A percentile compares a stretch with the other conserved stretches of the same genome.
Evolutionary conservation across 768 basidiomycete species (phyloP).

Genomic region (Kondoa malvinella): DNA sequence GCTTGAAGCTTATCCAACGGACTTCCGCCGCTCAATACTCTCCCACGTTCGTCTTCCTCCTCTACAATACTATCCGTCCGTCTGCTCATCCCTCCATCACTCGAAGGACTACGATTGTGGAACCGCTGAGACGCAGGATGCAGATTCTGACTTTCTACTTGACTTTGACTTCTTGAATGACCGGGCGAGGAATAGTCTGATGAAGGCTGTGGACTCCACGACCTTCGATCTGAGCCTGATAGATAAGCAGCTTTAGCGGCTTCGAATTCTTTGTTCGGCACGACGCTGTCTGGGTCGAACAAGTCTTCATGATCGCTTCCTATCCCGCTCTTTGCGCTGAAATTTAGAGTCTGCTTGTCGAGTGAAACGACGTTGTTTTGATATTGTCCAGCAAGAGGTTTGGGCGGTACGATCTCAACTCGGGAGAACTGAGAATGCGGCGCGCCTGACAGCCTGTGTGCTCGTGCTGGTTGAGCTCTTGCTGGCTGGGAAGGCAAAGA

Average conservation of each 20-base stretch:
- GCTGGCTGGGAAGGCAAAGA: background rate
- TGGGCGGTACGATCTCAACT: background rate
- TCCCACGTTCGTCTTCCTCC: too few relatives aligned
- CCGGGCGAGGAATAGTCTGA: background rate
- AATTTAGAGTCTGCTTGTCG: background rate
- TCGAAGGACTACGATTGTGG: background rate
- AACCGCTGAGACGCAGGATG: background rate
- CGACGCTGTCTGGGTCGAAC: background rate
- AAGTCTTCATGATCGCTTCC: background rate
- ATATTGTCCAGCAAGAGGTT: background rate
- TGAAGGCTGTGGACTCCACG: background rate
- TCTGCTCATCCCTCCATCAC: background rate
- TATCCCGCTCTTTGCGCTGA: background rate
- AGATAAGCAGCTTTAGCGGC: background rate
- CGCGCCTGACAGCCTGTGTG: background rate
- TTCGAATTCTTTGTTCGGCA: background rate
- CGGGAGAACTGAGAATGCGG: background rate
- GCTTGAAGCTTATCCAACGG: too few relatives aligned
- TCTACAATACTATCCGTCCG: background rate
- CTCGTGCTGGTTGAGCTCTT: too few relatives aligned
- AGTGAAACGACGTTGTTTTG: background rate
- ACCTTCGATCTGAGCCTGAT: background rate
- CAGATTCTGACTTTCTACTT: background rate
- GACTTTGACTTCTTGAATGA: background rate
- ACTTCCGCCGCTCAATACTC: too few relatives aligned